Percentiles rank a stretch among this genome's conserved stretches.
Evolutionary conservation across 176 grass and related monocot genomes (phyloP).

Genomic region (Sorghum bicolor): Sorghum_bicolor_NCBIv3 NC_012879.2:54253501-54254000

Average conservation of each 20-base stretch:
- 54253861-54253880: not conserved
- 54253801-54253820: slow-evolving; percentile 40
- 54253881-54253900: not conserved
- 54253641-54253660: slow-evolving; percentile 17
- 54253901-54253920: not conserved
- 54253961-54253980: not conserved
- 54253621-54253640: slow-evolving; percentile 25
- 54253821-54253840: not conserved
- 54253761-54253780: slow-evolving; percentile 48
- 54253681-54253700: slow-evolving; percentile 7
- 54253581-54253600: slow-evolving; percentile 22
- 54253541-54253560: slow-evolving; percentile 19
- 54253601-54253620: slow-evolving; percentile 10
- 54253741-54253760: slow-evolving; percentile 45
- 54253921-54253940: not conserved
- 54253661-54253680: not conserved
- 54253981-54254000: not conserved
- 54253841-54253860: slow-evolving; percentile 8
- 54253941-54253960: no score
- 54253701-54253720: not conserved
- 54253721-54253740: slow-evolving; percentile 40
- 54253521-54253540: slow-evolving; percentile 36
- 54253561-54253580: not conserved
- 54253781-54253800: slow-evolving; percentile 19
- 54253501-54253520: slow-evolving; percentile 7